Base-by-base conservation (phyloP, 2,329 filamentous ascomycete genomes). In the Neospermospora avenae region DNA sequence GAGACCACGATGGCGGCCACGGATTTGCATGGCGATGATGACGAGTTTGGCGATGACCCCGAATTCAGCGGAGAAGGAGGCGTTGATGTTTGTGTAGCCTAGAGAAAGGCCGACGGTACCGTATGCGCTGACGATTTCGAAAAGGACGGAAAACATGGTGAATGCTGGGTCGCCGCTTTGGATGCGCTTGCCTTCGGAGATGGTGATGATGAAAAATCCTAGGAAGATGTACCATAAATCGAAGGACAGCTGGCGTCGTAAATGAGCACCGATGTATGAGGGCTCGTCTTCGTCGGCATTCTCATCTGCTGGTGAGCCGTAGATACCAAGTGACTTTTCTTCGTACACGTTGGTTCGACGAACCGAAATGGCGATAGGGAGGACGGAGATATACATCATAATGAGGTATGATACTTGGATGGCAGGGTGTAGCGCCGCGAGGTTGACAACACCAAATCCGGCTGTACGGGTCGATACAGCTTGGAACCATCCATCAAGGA, bases 351-450 rank as follows among this genome's bases (percentile, higher is more conserved):
- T 98, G 60, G 93, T 97, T 65, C 90, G 83, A 56, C 93, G 91
- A 69, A 98, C 89, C 6, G 90, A 95, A 69, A 98, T 98, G 72
- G 95, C 93, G 68, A 98, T 96, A 4, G 93, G 93, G 68, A 96
- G 96, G 61, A 97, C 90, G 60, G 93, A 96, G 63, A 98, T 96
- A 75, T 98, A 98, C 95, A 98, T 98, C 95, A 98, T 98, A 74
- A 98, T 87, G 75, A 98, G 80, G 77, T 97, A 98, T 24, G 92
- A 91, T 14, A 96, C 91, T 70, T 96, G 93, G 60, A 97, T 91
- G 3, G 90, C 95, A 1, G 95, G 93, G 67, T 98, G 93, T 1
- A 99, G 79, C 0, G 83, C 77, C 1, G 89, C 79, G 41, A 98
- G 77, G 71, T 88, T 91, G 67, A 98, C 84, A 31, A 89, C 90